Conservation (phyloP, 495 filamentous ascomycete species). For the Aspergillus ostianus region DNA sequence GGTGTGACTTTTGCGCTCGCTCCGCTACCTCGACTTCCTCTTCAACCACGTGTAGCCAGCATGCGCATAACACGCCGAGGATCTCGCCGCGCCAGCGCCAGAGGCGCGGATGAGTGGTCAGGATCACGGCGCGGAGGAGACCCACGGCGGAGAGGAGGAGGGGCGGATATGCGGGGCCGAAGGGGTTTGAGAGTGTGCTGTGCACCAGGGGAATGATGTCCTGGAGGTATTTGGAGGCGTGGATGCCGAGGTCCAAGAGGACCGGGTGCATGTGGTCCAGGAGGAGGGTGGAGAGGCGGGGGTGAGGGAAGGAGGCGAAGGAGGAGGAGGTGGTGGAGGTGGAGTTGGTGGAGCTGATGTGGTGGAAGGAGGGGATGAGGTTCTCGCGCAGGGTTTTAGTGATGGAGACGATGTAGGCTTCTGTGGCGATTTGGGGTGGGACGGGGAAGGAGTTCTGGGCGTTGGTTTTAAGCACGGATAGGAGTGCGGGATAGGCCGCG, state of each 20-base stretch:
- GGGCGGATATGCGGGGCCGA: conserved; percentile 56
- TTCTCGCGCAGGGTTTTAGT: conserved; percentile 39
- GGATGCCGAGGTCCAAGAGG: conserved; percentile 61
- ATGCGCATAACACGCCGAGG: conserved; percentile 58
- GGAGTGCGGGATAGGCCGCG: conserved; percentile 65
- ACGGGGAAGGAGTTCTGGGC: conserved; percentile 17
- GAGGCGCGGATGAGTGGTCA: conserved; percentile 72
- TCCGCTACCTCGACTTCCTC: conserved; percentile 32
- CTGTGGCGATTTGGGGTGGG: conserved; percentile 13
- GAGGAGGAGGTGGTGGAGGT: conserved; percentile 51
- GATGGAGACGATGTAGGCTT: conserved; percentile 21
- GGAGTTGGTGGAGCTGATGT: conserved; percentile 44
- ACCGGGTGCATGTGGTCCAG: conserved; percentile 54
- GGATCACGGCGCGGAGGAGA: conserved; percentile 57
- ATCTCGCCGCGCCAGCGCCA: conserved; percentile 65
- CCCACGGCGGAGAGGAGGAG: conserved; percentile 53
- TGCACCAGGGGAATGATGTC: conserved; percentile 68
- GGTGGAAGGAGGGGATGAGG: conserved; percentile 47
- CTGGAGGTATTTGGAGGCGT: conserved; percentile 72
- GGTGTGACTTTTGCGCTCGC: not conserved
- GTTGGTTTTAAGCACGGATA: conserved; percentile 52
- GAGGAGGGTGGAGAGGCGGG: conserved; percentile 51
- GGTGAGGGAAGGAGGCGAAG: conserved; percentile 44
- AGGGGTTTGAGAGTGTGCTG: conserved; percentile 65
- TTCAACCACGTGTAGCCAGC: conserved; percentile 63